These are phyloP conservation scores for Fusarium oligoseptatum DNA, from an alignment of 2,329 filamentous ascomycete species.

Conservation along the genomic window DNA sequence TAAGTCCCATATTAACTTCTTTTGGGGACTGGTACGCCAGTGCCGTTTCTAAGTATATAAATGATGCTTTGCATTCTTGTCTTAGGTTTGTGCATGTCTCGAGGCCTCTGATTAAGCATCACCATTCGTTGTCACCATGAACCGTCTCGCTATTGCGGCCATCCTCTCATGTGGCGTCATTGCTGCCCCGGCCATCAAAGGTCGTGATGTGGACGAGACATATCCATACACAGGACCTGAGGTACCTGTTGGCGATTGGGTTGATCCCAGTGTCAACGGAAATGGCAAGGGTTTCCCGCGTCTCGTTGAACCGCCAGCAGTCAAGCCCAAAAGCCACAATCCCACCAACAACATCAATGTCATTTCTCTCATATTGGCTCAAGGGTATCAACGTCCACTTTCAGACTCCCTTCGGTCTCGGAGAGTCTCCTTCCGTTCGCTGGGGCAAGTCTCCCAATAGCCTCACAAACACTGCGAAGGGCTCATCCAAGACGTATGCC, in stretches of 20 bases:
- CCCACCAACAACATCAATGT: slow-evolving; percentile 67
- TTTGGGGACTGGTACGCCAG: neutral
- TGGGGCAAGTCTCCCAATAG: slow-evolving; percentile 53
- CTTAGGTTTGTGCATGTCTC: neutral
- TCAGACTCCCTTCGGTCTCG: slow-evolving; percentile 67
- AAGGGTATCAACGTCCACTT: slow-evolving; percentile 65
- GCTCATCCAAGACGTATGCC: neutral
- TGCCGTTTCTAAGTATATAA: neutral
- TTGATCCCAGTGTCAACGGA: slow-evolving; percentile 62
- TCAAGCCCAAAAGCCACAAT: slow-evolving; percentile 57
- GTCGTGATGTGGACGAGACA: slow-evolving; percentile 53
- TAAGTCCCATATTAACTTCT: neutral
- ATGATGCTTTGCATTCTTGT: neutral
- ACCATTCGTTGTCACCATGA: neutral
- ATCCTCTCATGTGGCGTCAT: neutral
- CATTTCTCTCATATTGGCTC: slow-evolving; percentile 61
- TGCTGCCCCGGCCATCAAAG: neutral
- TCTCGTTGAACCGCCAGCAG: slow-evolving; percentile 63
- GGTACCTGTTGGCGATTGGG: slow-evolving; percentile 65
- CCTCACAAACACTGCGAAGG: neutral
- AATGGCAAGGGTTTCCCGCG: slow-evolving; percentile 66
- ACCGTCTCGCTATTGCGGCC: neutral
- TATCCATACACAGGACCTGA: slow-evolving; percentile 63
- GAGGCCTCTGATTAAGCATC: neutral
- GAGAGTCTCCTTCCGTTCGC: slow-evolving; percentile 55